A percentile compares a stretch with the other conserved stretches of the same genome.
Evolutionary conservation across 2,329 filamentous ascomycete genomes (phyloP).

Genomic region (Ceratocystis variospora): DNA sequence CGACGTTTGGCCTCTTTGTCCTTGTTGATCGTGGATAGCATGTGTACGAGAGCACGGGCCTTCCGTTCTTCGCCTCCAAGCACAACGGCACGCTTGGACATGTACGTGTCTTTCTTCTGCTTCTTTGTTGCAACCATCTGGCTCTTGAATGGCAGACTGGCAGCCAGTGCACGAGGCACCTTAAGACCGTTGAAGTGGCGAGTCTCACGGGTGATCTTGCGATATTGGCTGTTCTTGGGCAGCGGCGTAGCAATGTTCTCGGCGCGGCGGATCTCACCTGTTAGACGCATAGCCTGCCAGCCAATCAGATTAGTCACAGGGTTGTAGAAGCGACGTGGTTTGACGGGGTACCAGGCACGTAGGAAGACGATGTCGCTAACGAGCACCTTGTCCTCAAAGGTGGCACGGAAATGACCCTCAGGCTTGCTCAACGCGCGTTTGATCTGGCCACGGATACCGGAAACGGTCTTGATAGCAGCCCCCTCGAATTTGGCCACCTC

Average conservation of each 20-base stretch:
- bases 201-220: conserved; percentile 47
- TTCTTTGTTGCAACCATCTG: conserved; percentile 74
- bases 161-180: conserved; percentile 66
- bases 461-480: conserved; percentile 88
- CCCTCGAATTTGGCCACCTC: conserved; percentile 98
- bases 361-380: conserved; percentile 95
- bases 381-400: conserved; percentile 96
- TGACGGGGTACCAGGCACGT: conserved; percentile 91
- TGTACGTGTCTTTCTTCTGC: conserved; percentile 69
- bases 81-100: conserved; percentile 92
- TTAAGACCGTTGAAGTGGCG: conserved; percentile 67
- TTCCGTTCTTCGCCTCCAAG: conserved; percentile 76
- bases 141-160: conserved; percentile 79
- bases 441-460: conserved; percentile 89
- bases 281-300: conserved; percentile 89
- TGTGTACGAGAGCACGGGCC: conserved; percentile 78
- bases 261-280: conserved; percentile 74
- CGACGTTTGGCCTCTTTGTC: conserved; percentile 76
- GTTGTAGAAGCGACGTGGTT: conserved; percentile 93
- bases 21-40: conserved; percentile 78
- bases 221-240: conserved; percentile 76
- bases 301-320: conserved; percentile 85
- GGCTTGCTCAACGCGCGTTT: conserved; percentile 88
- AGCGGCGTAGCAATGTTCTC: conserved; percentile 62
- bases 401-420: conserved; percentile 90